Evolutionary conservation across 2,329 filamentous ascomycete species (phyloP).

Genomic region (Hortaea sp.): DNA sequence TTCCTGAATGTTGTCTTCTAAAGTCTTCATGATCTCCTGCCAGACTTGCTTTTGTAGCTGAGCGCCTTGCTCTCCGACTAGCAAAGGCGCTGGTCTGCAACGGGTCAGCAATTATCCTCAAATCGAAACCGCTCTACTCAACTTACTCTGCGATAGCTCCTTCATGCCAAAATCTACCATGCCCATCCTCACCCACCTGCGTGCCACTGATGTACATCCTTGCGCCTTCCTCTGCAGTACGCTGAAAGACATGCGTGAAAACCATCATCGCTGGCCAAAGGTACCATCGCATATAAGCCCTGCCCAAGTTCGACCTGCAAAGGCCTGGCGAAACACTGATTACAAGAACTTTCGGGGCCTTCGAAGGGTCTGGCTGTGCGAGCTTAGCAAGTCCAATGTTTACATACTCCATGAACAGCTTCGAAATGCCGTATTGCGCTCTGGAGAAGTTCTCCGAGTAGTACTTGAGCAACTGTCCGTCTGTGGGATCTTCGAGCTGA

Average conservation of each 20-base stretch:
- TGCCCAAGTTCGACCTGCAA: conserved; percentile 3
- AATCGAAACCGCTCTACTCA: neutral
- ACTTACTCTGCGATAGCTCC: conserved; percentile 9
- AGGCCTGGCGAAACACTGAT: conserved; percentile 7
- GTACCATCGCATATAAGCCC: conserved; percentile 1
- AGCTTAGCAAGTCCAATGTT: conserved; percentile 3
- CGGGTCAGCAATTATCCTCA: neutral
- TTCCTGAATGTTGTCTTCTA: conserved; percentile 6
- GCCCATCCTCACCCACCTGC: conserved; percentile 5
- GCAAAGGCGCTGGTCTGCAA: conserved; percentile 4
- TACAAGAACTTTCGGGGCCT: conserved; percentile 4
- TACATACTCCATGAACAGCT: conserved; percentile 10
- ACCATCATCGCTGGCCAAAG: neutral
- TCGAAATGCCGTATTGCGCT: conserved; percentile 8
- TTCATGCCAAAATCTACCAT: conserved; percentile 10
- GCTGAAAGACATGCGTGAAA: conserved; percentile 2
- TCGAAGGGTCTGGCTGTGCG: neutral
- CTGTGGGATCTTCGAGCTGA: neutral
- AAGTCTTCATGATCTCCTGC: conserved; percentile 6
- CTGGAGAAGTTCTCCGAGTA: neutral
- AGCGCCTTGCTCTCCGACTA: conserved; percentile 1
- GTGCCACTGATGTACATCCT: conserved; percentile 11
- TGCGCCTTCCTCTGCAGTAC: conserved; percentile 9
- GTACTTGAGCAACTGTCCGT: neutral
- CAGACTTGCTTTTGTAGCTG: conserved; percentile 4